Evolutionary conservation across 441 rosid genomes (phyloP).

Genomic region (Erysimum cheiri): DNA sequence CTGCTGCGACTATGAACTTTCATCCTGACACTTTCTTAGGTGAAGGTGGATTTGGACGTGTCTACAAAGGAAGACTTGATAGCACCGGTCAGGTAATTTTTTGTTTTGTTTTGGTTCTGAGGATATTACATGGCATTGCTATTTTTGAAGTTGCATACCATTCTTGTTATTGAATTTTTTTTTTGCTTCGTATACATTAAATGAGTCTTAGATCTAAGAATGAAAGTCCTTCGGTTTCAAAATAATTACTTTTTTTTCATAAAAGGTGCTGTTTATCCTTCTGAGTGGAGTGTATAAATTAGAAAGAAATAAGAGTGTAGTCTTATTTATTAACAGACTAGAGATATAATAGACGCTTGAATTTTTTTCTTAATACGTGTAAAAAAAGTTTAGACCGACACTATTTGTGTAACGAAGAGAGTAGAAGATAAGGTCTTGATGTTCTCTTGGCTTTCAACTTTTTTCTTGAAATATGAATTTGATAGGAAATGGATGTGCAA

Average conservation of each 20-base stretch:
- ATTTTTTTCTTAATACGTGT: background rate
- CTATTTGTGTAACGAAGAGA: background rate
- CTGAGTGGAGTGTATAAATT: background rate
- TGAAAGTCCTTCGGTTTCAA: no score
- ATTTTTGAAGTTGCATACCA: background rate
- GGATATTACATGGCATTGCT: background rate
- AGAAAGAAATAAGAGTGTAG: background rate
- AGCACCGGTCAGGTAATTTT: constrained; percentile 85
- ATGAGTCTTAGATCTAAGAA: no score
- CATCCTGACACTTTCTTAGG: constrained; percentile 91
- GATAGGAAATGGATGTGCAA: background rate
- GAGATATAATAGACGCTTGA: background rate
- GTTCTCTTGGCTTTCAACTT: constrained; percentile 11
- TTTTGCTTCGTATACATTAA: no score
- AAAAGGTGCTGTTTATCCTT: background rate
- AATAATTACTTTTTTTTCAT: background rate
- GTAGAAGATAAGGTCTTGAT: constrained; percentile 1
- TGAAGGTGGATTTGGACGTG: constrained; percentile 98
- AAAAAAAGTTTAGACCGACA: background rate
- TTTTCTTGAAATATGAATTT: constrained; percentile 4
- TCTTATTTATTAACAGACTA: background rate
- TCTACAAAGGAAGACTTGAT: constrained; percentile 87
- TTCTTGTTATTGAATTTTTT: background rate
- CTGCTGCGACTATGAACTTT: constrained; percentile 91
- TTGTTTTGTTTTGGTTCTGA: background rate